phyloP scores from a whole-genome alignment of 2,329 filamentous ascomycete species.

The Clonostachys chloroleuca region DNA sequence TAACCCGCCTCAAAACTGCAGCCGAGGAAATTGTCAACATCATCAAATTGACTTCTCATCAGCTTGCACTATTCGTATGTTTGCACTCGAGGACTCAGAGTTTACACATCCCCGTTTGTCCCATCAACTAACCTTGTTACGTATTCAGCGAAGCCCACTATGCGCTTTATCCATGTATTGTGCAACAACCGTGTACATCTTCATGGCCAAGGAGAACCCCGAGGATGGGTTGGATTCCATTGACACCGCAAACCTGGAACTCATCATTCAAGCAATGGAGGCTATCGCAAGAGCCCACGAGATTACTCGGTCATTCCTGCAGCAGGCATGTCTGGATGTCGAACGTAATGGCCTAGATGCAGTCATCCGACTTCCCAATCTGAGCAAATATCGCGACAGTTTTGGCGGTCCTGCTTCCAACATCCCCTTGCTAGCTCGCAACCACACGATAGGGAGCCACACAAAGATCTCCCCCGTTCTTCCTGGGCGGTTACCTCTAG shows the following conservation, averaged over 20 bases:
- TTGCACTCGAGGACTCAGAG: background rate
- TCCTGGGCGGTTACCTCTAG: slow-evolving; percentile 37
- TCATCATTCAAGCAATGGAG: slow-evolving; percentile 75
- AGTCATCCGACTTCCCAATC: slow-evolving; percentile 25
- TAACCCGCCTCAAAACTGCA: slow-evolving; percentile 70
- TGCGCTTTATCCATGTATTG: slow-evolving; percentile 78
- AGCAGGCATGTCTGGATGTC: slow-evolving; percentile 80
- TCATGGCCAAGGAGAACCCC: slow-evolving; percentile 64
- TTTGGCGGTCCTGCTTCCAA: slow-evolving; percentile 23
- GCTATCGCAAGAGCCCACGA: slow-evolving; percentile 68
- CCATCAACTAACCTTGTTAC: background rate
- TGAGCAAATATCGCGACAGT: slow-evolving; percentile 22
- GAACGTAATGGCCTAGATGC: slow-evolving; percentile 42
- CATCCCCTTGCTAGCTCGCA: slow-evolving; percentile 44
- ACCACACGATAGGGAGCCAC: slow-evolving; percentile 30
- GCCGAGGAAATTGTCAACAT: slow-evolving; percentile 82
- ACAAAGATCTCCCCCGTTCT: slow-evolving; percentile 32
- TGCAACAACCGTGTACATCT: slow-evolving; percentile 77
- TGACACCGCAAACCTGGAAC: slow-evolving; percentile 56
- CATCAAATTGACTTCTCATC: slow-evolving; percentile 72
- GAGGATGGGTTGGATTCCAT: slow-evolving; percentile 2
- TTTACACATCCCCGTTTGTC: background rate
- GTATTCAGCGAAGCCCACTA: slow-evolving; percentile 23
- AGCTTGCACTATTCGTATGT: slow-evolving; percentile 34
- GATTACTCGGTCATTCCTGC: slow-evolving; percentile 79